A percentile compares a stretch with the other conserved stretches of the same genome.
phyloP scores from a whole-genome alignment of 2,329 filamentous ascomycete species.

The Aspergillus tubingensis region DNA sequence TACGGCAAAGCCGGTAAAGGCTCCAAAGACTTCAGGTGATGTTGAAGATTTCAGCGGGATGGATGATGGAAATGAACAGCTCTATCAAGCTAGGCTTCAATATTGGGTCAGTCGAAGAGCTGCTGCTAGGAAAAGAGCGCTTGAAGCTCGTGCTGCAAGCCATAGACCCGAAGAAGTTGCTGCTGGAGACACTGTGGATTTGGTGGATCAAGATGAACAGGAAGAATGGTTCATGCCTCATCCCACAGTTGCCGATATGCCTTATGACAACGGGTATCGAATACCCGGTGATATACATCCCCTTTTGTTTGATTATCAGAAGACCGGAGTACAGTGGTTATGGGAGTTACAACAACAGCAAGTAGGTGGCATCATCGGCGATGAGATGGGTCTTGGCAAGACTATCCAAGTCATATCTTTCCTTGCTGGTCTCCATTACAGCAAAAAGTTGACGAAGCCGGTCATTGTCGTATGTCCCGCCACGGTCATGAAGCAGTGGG shows the following conservation, averaged over 20 bases:
- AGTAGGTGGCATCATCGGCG: conserved; percentile 91
- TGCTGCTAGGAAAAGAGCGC: conserved; percentile 56
- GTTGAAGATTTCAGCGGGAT: conserved; percentile 63
- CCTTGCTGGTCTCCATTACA: conserved; percentile 88
- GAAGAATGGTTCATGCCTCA: conserved; percentile 83
- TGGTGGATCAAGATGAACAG: conserved; percentile 42
- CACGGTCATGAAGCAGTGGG: conserved; percentile 95
- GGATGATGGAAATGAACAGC: conserved; percentile 84
- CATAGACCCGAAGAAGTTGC: background rate
- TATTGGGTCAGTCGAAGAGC: conserved; percentile 71
- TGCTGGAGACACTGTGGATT: conserved; percentile 30
- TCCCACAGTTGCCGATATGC: conserved; percentile 75
- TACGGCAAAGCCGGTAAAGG: conserved; percentile 21
- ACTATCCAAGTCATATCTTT: conserved; percentile 82
- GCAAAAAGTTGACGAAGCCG: conserved; percentile 77
- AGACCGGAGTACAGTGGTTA: conserved; percentile 94
- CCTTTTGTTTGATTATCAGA: conserved; percentile 93
- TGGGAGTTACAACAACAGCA: conserved; percentile 87
- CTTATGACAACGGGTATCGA: conserved; percentile 72
- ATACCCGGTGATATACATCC: conserved; percentile 92
- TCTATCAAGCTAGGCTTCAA: conserved; percentile 74
- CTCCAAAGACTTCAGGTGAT: conserved; percentile 38
- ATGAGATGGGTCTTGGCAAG: conserved; percentile 99
- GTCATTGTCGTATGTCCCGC: conserved; percentile 91
- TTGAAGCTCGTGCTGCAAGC: conserved; percentile 32